These are phyloP conservation scores for Delonix regia DNA, from an alignment of 306 rosid species.

Conservation along the genomic window DNA sequence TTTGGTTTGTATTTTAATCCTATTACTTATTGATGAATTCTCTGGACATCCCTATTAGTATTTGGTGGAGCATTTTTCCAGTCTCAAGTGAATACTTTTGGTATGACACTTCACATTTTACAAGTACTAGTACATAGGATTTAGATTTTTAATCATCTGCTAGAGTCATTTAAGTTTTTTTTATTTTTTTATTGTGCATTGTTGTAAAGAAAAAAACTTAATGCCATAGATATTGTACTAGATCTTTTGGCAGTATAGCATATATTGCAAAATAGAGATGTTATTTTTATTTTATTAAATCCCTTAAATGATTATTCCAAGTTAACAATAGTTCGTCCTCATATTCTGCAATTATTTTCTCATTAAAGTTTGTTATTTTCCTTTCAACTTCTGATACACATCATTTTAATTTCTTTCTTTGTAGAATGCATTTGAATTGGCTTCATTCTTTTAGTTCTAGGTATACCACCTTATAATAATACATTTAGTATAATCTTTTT, in stretches of 20 bases:
- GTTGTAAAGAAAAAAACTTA: neutral
- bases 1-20: neutral
- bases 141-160: constrained; percentile 21
- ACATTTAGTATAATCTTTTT: too few relatives aligned
- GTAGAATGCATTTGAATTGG: constrained; percentile 97
- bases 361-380: constrained; percentile 7
- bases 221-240: constrained; percentile 7
- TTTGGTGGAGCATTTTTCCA: constrained; percentile 99
- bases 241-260: neutral
- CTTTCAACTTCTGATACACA: constrained; percentile 20
- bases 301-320: too few relatives aligned
- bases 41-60: constrained; percentile 38
- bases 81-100: constrained; percentile 94
- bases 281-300: too few relatives aligned
- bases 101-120: constrained; percentile 92
- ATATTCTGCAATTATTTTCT: constrained; percentile 27
- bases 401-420: constrained; percentile 17
- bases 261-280: constrained; percentile 11
- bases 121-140: constrained; percentile 73
- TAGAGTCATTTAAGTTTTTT: constrained; percentile 13
- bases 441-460: constrained; percentile 99
- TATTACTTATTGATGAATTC: constrained; percentile 15
- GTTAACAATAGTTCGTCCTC: constrained; percentile 44
- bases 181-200: too few relatives aligned
- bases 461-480: constrained; percentile 60